Conservation (phyloP, 192 early-diverging fungal species). For the Coemansia sp. region DNA sequence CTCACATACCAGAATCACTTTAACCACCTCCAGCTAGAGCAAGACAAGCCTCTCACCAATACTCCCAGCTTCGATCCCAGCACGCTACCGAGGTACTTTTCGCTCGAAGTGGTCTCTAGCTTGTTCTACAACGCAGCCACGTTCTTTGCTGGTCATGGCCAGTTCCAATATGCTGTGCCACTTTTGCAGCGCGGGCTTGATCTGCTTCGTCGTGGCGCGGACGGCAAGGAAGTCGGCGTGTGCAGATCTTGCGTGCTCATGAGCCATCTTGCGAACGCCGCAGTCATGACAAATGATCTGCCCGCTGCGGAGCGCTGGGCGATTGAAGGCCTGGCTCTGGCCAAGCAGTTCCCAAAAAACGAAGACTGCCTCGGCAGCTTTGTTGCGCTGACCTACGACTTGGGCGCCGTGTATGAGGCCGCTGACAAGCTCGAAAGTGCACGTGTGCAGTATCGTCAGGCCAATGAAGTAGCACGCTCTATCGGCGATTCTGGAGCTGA, state of each 20-base stretch:
- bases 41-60: constrained; percentile 23
- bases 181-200: constrained; percentile 54
- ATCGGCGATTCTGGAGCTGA: constrained; percentile 33
- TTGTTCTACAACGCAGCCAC: constrained; percentile 57
- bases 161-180: constrained; percentile 44
- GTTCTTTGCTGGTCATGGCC: constrained; percentile 40
- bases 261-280: constrained; percentile 56
- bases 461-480: constrained; percentile 29
- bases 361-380: constrained; percentile 55
- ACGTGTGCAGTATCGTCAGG: constrained; percentile 54
- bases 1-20: constrained; percentile 55
- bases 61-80: constrained; percentile 51
- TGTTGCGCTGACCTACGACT: constrained; percentile 49
- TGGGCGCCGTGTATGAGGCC: constrained; percentile 52
- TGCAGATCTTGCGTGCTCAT: constrained; percentile 52
- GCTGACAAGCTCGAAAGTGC: constrained; percentile 36
- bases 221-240: constrained; percentile 33
- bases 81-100: constrained; percentile 49
- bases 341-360: constrained; percentile 47
- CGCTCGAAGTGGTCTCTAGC: constrained; percentile 46
- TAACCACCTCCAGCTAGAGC: constrained; percentile 39
- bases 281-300: constrained; percentile 32
- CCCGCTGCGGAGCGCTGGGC: constrained; percentile 40
- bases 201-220: constrained; percentile 43
- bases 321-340: constrained; percentile 46